Base-by-base conservation (phyloP, 192 early-diverging fungal species). In the Jimgerdemannia flammicorona region DNA sequence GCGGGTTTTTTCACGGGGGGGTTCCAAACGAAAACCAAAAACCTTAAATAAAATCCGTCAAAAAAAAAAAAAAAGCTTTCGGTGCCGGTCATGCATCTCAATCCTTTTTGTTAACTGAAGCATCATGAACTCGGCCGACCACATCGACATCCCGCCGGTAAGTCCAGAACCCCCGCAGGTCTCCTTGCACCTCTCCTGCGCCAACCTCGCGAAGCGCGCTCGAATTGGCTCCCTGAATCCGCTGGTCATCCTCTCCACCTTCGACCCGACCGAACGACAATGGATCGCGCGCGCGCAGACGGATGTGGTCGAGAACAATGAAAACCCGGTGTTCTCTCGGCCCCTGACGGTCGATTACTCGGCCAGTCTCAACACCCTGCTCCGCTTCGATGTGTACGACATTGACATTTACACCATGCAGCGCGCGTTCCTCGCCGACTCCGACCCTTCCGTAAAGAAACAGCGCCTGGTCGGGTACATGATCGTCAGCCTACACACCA, bases 301-400 rank as follows among this genome's bases (percentile, higher is more conserved):
- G 0, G 71, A 72, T 64, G 71, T 72, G 6, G 29, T 29, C 29
- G 44, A 64, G 4, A 54, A 54, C 3, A 64, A 64, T n/a, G 71
- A 72, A 40, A 72, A 40, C 19, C 71, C 71, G 10, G 71, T 72
- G 6, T 72, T 72, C 8, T 72, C 71, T 14, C 63, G 43, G 42
- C 44, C 44, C 71, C 63, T 72, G 40, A 72, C 71, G 3, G 65
- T 72, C 40, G 71, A 72, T 43, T 72, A 72, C 49, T 72, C 54
- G 40, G 63, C 65, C 44, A 72, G 65, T 64, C 65, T 64, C 49
- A 72, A 72, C 43, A 64, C 71, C 3, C 49, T 72, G 14, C 29
- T 72, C 40, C 10, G 71, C 11, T 29, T 64, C 18, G 71, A 72
- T 9, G 71, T 72, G 14, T 72, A 72, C 43, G 71, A 72, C 42